Evolutionary conservation across 768 basidiomycete genomes (phyloP), one percentile per base, ranked within the genome.

Genomic region (Collybia mongolica): DNA sequence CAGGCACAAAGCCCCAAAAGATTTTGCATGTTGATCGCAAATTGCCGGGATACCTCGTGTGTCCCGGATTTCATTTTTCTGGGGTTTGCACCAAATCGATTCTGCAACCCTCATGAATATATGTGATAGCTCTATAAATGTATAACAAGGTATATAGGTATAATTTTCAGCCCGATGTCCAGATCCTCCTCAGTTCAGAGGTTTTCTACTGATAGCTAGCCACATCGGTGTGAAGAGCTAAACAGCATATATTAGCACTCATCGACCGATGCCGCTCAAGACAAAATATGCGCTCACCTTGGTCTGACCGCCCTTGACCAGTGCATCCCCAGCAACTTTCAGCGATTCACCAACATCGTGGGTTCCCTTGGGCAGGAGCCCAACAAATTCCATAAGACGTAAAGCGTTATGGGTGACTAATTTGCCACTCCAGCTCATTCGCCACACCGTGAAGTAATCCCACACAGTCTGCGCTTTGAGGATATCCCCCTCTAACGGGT

Each of bases 401-500:
- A 97, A 72, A 0, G 77, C 83, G 51, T 84, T 90, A 60, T 95
- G 93, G 36, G 87, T 93, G 46, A 97, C 78, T 38, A 93, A 65
- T 64, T 81, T 81, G 19, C 97, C 97, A 53, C 86, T 84, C 80
- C 81, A 85, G 69, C 90, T 93, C 76, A 90, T 96, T 46, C 95
- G 79, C 87, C 88, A 92, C 29, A 91, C 88, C 8, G 87, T 90
- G 56, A 93, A 72, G 55, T 84, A 84, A 66, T 98, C 97, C 90
- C 93, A 97, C 29, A 83, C 63, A 1, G 95, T 98, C 74, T 99
- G 96, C 2, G 93, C 89, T 70, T 98, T 97, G 55, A 71, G 61
- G 54, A 97, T 77, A 67, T 99, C 92, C 54, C 97, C 96, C 68
- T 97, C 94, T 22, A 98, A 79, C 0, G 95, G 94, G 70, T 98